Percentiles rank a stretch among this genome's conserved stretches.
These are phyloP conservation scores for Sideroxylon spinosum DNA, from an alignment of 179 eudicot genomes.

Conservation along the genomic window DNA sequence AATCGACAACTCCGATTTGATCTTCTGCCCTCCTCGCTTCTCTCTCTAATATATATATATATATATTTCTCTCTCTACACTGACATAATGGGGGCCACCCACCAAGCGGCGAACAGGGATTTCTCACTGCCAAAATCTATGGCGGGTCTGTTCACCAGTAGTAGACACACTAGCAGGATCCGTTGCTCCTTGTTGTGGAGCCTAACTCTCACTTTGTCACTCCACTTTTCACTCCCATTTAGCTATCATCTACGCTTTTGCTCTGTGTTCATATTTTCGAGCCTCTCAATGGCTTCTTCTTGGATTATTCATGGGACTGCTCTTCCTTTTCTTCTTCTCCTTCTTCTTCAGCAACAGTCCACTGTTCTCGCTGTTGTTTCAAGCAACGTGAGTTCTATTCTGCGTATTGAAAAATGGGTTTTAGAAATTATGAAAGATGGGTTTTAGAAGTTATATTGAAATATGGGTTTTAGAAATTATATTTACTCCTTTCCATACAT, in stretches of 20 bases:
- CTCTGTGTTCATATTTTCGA: conserved; percentile 1
- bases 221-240: background rate
- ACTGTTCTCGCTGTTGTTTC: conserved; percentile 12
- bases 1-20: background rate
- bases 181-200: background rate
- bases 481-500: background rate
- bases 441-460: too few species aligned
- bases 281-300: conserved; percentile 10
- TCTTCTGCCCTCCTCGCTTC: background rate
- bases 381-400: conserved; percentile 15
- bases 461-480: background rate
- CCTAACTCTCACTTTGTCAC: background rate
- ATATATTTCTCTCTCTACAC: background rate
- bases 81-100: background rate
- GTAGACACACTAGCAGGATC: conserved; percentile 7
- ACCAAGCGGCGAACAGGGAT: background rate
- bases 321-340: conserved; percentile 3
- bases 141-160: background rate
- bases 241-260: background rate
- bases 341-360: conserved; percentile 13
- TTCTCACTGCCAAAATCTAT: conserved; percentile 9
- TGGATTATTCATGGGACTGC: background rate
- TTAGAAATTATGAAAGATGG: background rate
- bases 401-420: background rate
- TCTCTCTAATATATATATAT: background rate